phyloP scores from a whole-genome alignment of 2,329 filamentous ascomycete genomes.

The Mycosphaerella sp. region DNA sequence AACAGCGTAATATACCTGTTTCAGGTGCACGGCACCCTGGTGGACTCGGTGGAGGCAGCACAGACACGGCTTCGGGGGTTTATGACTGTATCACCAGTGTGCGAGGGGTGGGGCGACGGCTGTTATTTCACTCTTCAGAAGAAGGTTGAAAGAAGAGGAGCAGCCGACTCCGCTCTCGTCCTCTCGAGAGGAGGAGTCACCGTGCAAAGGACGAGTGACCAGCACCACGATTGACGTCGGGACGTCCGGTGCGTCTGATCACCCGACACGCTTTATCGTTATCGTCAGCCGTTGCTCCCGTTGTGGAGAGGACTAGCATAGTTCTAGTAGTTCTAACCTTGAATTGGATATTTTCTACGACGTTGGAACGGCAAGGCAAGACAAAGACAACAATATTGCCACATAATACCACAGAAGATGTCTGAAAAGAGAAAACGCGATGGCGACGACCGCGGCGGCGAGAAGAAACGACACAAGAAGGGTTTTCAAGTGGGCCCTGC shows the following conservation, averaged over 20 bases:
- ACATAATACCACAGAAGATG: background rate
- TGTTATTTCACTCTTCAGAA: too few species aligned
- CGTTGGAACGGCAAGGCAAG: background rate
- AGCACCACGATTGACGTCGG: background rate
- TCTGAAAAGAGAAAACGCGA: conserved; percentile 24
- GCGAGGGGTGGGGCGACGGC: background rate
- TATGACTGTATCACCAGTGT: background rate
- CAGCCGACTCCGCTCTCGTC: background rate
- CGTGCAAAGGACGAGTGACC: background rate
- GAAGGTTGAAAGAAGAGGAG: background rate
- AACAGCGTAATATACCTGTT: conserved; percentile 11
- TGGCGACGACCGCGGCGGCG: conserved; percentile 11
- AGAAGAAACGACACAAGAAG: conserved; percentile 49
- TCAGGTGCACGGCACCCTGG: conserved; percentile 13
- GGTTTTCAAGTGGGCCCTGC: conserved; percentile 83
- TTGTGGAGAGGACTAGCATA: background rate
- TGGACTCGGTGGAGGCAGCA: conserved; percentile 18
- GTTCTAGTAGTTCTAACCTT: background rate
- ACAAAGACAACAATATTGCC: too few species aligned
- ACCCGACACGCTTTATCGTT: background rate
- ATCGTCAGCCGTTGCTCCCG: background rate
- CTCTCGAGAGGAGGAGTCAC: background rate
- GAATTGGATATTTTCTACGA: background rate
- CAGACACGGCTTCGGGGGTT: conserved; percentile 4
- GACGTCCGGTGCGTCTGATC: conserved; percentile 2